phyloP scores from a whole-genome alignment of 208 protist genomes.

The Acanthamoeba lenticulata region DNA sequence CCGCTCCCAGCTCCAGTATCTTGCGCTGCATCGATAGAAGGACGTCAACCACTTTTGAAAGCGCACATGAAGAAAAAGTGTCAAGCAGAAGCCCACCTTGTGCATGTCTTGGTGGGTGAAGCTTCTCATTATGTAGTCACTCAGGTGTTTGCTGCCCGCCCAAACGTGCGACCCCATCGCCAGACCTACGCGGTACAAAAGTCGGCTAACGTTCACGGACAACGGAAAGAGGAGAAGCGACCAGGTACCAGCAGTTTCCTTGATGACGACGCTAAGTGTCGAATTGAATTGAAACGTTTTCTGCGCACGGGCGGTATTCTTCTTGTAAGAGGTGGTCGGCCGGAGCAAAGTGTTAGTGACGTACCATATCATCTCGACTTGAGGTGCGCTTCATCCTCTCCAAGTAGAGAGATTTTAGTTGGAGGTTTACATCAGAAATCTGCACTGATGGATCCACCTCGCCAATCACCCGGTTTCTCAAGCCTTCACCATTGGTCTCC shows the following conservation, averaged over 20 bases:
- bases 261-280: background rate
- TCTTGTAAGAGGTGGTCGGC: background rate
- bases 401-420: slow-evolving; percentile 25
- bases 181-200: background rate
- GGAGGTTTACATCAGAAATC: background rate
- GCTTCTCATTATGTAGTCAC: slow-evolving; percentile 15
- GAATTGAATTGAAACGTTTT: slow-evolving; percentile 26
- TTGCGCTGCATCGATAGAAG: background rate
- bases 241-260: slow-evolving; percentile 31
- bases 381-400: background rate
- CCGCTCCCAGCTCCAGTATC: slow-evolving; percentile 44
- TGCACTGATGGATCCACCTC: background rate
- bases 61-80: background rate
- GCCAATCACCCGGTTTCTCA: background rate
- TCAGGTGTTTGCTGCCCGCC: slow-evolving; percentile 31
- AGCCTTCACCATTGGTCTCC: background rate
- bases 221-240: background rate
- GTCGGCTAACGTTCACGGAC: background rate
- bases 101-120: background rate
- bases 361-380: background rate
- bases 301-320: no score
- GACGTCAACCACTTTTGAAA: no score
- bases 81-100: background rate
- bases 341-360: background rate
- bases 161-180: slow-evolving; percentile 56